Evolutionary conservation across 495 filamentous ascomycete genomes (phyloP).

Genomic region (Filosporella fistucella): DNA sequence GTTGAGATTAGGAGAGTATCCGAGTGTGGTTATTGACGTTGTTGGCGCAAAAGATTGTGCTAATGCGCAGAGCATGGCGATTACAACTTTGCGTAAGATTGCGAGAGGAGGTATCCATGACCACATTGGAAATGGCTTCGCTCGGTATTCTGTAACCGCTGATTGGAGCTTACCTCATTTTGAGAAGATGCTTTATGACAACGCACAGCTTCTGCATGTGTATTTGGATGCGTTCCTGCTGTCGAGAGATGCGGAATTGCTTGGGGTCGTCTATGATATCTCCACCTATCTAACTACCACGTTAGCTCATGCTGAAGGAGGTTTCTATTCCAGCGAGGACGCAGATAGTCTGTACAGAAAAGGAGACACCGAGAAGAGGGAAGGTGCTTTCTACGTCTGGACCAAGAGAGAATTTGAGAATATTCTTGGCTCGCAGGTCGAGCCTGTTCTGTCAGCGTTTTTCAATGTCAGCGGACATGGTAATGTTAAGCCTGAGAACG

Average conservation of each 20-base stretch:
- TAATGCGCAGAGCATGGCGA: conserved; percentile 74
- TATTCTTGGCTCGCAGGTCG: conserved; percentile 66
- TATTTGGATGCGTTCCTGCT: conserved; percentile 87
- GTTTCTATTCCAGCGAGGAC: conserved; percentile 86
- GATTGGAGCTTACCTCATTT: conserved; percentile 95
- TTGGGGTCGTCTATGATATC: conserved; percentile 78
- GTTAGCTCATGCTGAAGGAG: conserved; percentile 63
- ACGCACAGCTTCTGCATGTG: conserved; percentile 78
- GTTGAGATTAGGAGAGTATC: conserved; percentile 69
- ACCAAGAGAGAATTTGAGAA: conserved; percentile 81
- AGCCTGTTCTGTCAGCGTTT: conserved; percentile 72
- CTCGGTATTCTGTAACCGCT: conserved; percentile 82
- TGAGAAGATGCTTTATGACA: conserved; percentile 98
- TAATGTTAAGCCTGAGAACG: conserved; percentile 79
- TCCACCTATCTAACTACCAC: conserved; percentile 73
- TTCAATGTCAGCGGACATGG: conserved; percentile 86
- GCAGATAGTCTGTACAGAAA: conserved; percentile 78
- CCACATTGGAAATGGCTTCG: conserved; percentile 88
- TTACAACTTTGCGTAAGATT: conserved; percentile 77
- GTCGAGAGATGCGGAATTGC: conserved; percentile 63
- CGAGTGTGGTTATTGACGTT: conserved; percentile 71
- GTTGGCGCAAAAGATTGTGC: conserved; percentile 75
- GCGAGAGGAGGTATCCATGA: conserved; percentile 85
- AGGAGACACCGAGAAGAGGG: conserved; percentile 78
- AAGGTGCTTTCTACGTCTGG: conserved; percentile 96